These are phyloP conservation scores for Globisporangium parvum DNA, from an alignment of 352 stramenopile species.

Conservation along the genomic window DNA sequence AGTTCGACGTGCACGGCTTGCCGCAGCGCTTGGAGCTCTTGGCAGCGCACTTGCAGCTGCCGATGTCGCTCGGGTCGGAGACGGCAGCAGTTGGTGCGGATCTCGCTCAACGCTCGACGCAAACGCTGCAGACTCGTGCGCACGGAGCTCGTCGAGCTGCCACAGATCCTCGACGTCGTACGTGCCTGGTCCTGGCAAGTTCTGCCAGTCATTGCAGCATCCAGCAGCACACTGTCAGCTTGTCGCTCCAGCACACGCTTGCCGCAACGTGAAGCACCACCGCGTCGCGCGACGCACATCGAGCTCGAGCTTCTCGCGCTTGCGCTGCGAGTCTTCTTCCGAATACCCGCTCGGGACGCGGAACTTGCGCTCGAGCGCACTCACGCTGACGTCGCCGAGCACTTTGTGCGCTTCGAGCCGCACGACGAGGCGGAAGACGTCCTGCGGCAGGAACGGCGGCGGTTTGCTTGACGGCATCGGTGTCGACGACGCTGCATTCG, in stretches of 20 bases:
- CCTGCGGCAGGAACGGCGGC: slow-evolving; percentile 44
- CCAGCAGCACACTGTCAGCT: not conserved
- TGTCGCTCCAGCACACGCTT: no score
- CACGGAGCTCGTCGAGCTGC: slow-evolving; percentile 12
- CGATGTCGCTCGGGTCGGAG: not conserved
- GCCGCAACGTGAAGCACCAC: no score
- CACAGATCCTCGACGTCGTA: slow-evolving; percentile 38
- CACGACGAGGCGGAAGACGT: slow-evolving; percentile 67
- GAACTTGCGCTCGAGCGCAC: slow-evolving; percentile 48
- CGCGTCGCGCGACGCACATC: slow-evolving; percentile 23
- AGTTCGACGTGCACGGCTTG: not conserved
- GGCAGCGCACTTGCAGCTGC: not conserved
- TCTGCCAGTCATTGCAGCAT: slow-evolving; percentile 14
- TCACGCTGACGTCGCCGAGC: slow-evolving; percentile 39
- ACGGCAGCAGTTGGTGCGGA: slow-evolving; percentile 14
- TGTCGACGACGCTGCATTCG: not conserved
- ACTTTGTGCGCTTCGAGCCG: slow-evolving; percentile 53
- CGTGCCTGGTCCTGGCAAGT: slow-evolving; percentile 39
- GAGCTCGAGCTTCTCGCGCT: slow-evolving; percentile 8
- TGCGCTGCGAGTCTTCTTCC: slow-evolving; percentile 24
- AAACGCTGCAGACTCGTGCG: slow-evolving; percentile 15
- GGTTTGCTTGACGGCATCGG: not conserved
- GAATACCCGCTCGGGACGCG: slow-evolving; percentile 42
- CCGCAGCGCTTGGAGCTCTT: not conserved
- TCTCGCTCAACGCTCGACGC: slow-evolving; percentile 8